Conservation (phyloP, 495 filamentous ascomycete species). For the Penicillium lividum region DNA sequence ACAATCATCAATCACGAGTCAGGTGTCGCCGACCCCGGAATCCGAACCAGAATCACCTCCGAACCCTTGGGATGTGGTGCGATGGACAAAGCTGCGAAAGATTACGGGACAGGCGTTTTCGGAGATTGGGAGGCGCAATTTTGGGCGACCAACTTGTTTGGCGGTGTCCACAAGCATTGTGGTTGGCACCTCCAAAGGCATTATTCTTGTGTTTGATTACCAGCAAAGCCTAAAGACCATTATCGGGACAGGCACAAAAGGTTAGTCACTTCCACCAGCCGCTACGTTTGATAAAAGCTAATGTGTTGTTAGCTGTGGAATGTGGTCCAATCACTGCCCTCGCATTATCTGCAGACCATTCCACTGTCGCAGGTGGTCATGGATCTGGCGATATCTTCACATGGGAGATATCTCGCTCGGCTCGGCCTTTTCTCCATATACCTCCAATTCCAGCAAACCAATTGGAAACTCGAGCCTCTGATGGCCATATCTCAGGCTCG, state of each 20-base stretch:
- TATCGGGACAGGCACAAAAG: slow-evolving; percentile 92
- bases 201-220: slow-evolving; percentile 95
- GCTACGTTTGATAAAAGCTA: background rate
- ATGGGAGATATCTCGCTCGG: slow-evolving; percentile 83
- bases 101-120: slow-evolving; percentile 88
- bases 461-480: slow-evolving; percentile 61
- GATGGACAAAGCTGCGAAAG: slow-evolving; percentile 93
- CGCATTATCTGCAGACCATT: slow-evolving; percentile 90
- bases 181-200: slow-evolving; percentile 89
- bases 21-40: slow-evolving; percentile 51
- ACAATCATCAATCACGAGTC: slow-evolving; percentile 67
- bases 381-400: slow-evolving; percentile 91
- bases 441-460: slow-evolving; percentile 68
- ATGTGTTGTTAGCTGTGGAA: slow-evolving; percentile 68
- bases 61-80: slow-evolving; percentile 92
- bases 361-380: slow-evolving; percentile 88
- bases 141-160: slow-evolving; percentile 88
- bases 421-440: slow-evolving; percentile 86
- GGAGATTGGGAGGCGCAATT: slow-evolving; percentile 90
- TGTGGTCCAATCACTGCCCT: slow-evolving; percentile 84
- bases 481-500: slow-evolving; percentile 80
- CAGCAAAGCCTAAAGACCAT: slow-evolving; percentile 91
- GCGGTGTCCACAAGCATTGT: slow-evolving; percentile 88
- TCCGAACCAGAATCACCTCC: slow-evolving; percentile 61
- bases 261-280: slow-evolving; percentile 29